phyloP scores from a whole-genome alignment of 169 alveolate species.

The Theileria annulata region DNA sequence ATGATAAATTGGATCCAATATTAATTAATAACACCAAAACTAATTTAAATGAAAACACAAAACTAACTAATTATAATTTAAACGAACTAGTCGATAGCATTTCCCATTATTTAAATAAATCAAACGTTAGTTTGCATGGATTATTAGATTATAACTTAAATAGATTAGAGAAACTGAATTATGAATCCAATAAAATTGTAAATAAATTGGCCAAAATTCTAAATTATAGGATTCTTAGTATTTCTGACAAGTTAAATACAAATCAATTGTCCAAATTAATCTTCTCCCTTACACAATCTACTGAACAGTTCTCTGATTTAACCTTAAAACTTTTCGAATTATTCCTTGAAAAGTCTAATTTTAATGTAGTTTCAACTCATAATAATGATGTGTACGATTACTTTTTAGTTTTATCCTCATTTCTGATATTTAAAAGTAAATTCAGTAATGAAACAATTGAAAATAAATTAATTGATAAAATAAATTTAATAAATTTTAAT shows the following conservation, averaged over 20 bases:
- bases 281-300: slow-evolving; percentile 27
- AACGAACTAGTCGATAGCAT: background rate
- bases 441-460: background rate
- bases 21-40: background rate
- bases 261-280: slow-evolving; percentile 28
- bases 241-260: slow-evolving; percentile 26
- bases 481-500: too few relatives aligned
- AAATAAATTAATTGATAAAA: background rate
- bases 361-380: background rate
- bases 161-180: background rate
- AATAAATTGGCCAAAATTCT: slow-evolving; percentile 14
- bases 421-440: slow-evolving; percentile 5
- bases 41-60: background rate
- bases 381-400: background rate
- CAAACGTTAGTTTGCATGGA: background rate
- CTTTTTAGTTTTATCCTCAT: slow-evolving; percentile 2
- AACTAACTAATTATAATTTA: background rate
- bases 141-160: slow-evolving; percentile 13
- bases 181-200: background rate
- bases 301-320: slow-evolving; percentile 8
- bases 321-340: background rate
- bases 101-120: background rate
- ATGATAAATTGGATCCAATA: background rate
- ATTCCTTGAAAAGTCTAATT: background rate
- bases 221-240: slow-evolving; percentile 27